Evolutionary conservation across 108 stramenopile species (phyloP).

Genomic region (Cyclotella atomus): DNA sequence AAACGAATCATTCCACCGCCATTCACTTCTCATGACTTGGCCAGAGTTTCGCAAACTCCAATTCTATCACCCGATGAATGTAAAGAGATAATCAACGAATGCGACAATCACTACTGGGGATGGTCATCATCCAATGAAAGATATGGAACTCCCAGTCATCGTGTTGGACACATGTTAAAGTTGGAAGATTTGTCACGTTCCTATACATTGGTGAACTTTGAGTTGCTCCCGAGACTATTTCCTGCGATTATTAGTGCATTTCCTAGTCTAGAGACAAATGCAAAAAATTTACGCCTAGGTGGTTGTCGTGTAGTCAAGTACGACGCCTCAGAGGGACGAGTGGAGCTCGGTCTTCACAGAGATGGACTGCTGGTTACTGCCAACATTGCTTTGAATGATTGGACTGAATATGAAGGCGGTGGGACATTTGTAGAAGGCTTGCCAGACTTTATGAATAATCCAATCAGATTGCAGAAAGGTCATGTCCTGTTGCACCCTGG

Average conservation of each 20-base stretch:
- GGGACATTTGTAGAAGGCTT: constrained; percentile 37
- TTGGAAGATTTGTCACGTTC: constrained; percentile 31
- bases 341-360: constrained; percentile 43
- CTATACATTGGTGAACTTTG: constrained; percentile 43
- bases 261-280: constrained; percentile 4
- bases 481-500: constrained; percentile 37
- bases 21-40: constrained; percentile 32
- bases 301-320: constrained; percentile 45
- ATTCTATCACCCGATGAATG: constrained; percentile 33
- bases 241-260: constrained; percentile 34
- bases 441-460: constrained; percentile 11
- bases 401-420: constrained; percentile 38
- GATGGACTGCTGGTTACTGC: constrained; percentile 47
- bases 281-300: constrained; percentile 34
- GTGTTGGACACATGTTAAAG: constrained; percentile 33
- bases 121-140: constrained; percentile 29
- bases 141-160: constrained; percentile 39
- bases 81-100: constrained; percentile 28
- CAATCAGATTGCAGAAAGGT: constrained; percentile 32
- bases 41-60: constrained; percentile 23
- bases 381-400: constrained; percentile 43
- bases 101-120: constrained; percentile 38
- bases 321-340: constrained; percentile 38
- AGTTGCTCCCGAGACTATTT: constrained; percentile 36
- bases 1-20: constrained; percentile 37